These are phyloP conservation scores for Barbarea vulgaris DNA, from an alignment of 345 rosid genomes.

Conservation along the genomic window DNA sequence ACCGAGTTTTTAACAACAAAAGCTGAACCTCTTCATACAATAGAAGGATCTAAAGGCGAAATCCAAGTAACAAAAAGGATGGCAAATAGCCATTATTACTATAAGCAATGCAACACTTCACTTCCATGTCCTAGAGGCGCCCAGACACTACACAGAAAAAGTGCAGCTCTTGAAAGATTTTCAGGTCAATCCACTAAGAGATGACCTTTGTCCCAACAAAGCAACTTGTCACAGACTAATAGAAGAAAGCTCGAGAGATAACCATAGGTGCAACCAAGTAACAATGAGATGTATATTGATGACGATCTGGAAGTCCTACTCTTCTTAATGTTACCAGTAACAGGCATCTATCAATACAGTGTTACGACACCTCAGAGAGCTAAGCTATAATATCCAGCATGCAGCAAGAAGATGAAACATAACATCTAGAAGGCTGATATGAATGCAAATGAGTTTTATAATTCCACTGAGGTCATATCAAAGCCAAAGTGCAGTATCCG, in stretches of 20 bases:
- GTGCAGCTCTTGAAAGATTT: constrained; percentile 10
- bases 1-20: constrained; percentile 14
- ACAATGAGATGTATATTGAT: not conserved
- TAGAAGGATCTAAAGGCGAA: constrained; percentile 28
- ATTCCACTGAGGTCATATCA: constrained; percentile 11
- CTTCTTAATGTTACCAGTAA: constrained; percentile 14
- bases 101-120: constrained; percentile 30
- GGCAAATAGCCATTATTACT: constrained; percentile 41
- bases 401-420: constrained; percentile 10
- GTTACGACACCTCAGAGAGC: constrained; percentile 18
- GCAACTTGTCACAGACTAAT: not conserved
- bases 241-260: constrained; percentile 2
- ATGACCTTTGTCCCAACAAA: constrained; percentile 1
- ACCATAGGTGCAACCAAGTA: not conserved
- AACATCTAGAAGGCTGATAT: constrained; percentile 17
- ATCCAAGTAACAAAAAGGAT: constrained; percentile 42
- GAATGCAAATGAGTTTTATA: not conserved
- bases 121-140: constrained; percentile 18
- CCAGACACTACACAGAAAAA: constrained; percentile 4
- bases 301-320: not conserved
- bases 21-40: constrained; percentile 40
- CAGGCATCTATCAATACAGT: not conserved
- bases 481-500: not conserved
- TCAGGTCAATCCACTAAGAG: not conserved
- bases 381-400: constrained; percentile 20